Percentiles rank a stretch among this genome's conserved stretches.
Conservation (phyloP, 768 basidiomycete species). For the Pulveroboletus sp. region DNA sequence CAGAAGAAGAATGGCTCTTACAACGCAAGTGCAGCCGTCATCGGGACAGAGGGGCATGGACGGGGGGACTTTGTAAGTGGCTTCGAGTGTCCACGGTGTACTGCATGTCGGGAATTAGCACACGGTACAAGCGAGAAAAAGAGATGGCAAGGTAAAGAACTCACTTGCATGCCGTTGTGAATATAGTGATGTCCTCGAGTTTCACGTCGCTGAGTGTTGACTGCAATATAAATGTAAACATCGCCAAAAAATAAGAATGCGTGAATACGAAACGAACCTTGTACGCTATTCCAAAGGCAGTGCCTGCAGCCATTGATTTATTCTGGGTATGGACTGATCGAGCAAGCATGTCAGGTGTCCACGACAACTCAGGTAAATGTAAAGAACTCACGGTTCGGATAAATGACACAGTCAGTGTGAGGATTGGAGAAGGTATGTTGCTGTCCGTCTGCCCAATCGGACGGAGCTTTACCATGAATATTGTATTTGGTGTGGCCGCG, state of each 20-base stretch:
- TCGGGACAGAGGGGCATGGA: conserved; percentile 5
- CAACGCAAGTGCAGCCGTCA: neutral
- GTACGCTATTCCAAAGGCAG: conserved; percentile 10
- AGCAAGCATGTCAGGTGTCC: neutral
- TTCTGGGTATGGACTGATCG: conserved; percentile 16
- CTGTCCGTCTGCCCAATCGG: conserved; percentile 3
- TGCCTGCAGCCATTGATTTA: conserved; percentile 5
- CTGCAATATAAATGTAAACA: neutral
- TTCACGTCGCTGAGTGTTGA: neutral
- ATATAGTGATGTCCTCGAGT: neutral
- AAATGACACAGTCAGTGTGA: neutral
- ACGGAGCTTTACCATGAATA: rapidly evolving
- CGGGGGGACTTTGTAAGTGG: conserved; percentile 4
- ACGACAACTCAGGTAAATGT: neutral
- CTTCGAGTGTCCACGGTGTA: conserved; percentile 2
- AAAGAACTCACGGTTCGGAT: conserved; percentile 15
- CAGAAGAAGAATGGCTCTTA: conserved; percentile 3
- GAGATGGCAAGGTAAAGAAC: neutral
- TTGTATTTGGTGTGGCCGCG: neutral
- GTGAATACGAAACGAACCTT: conserved; percentile 5
- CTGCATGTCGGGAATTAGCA: conserved; percentile 2
- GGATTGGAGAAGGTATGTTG: conserved; percentile 1
- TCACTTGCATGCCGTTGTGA: neutral
- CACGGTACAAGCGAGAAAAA: neutral
- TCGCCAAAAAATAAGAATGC: neutral